Base-by-base conservation (phyloP, 495 filamentous ascomycete genomes). In the Annulohypoxylon nitens region DNA sequence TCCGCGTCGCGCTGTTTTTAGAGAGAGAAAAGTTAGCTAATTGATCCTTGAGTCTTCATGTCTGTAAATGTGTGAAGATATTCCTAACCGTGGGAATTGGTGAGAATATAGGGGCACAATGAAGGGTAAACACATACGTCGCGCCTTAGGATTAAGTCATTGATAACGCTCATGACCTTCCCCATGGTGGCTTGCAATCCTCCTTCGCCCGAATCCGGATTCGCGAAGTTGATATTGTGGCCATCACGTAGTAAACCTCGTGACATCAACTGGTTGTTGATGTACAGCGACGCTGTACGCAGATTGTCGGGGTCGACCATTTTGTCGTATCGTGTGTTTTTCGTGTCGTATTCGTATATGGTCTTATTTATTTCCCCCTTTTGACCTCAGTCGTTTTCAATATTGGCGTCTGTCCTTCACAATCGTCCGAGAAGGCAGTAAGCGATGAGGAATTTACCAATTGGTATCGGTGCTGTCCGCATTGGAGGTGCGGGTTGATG, bases 201-300 rank as follows among this genome's bases (percentile, higher is more conserved):
- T 20, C 87, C 90, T 34, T 91, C 89, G 57, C 84, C 86, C 68
- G 88, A 87, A 55, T 90, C 88, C 12, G 93, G 93, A 34, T 88
- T 82, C 68, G 92, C 90, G 78, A 98, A 99, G 77, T 97, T 90
- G 79, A 99, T 96, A 34, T 87, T 87, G 65, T 88, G 86, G 72
- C 93, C 92, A 90, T 93, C 91, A 76, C 92, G 92, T 10, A 98
- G 83, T 20, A 99, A 86, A 18, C 96, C 96, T 45, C 96, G 90
- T 3, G 95, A 93, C 37, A 97, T 88, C 34, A 99, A 86, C 65
- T 97, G 90, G 79, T 98, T 97, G 84, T 99, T 99, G 83, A 99
- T 92, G 82, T 98, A 98, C 53, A 90, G 89, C 63, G 95, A 97
- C 26, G 96, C 96, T 64, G 93, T 93, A 73, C 91, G 88, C 51